phyloP scores from a whole-genome alignment of 2,329 filamentous ascomycete genomes.

The Neofusicoccum cordaticola region DNA sequence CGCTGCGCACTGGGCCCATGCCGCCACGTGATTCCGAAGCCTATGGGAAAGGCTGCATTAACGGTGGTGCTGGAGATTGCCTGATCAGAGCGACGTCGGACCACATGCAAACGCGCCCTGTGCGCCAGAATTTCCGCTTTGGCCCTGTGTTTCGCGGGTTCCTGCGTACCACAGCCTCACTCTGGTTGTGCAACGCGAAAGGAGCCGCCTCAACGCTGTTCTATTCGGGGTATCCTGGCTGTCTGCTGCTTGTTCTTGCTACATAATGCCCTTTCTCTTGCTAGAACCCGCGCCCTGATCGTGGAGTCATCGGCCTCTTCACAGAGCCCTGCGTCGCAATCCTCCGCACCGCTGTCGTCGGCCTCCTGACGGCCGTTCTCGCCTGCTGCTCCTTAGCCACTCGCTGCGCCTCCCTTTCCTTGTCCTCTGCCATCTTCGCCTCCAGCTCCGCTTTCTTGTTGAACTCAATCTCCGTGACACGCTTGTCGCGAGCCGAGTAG shows the following conservation, averaged over 20 bases:
- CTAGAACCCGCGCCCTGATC: constrained; percentile 14
- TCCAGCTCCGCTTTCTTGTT: constrained; percentile 93
- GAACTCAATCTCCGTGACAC: constrained; percentile 86
- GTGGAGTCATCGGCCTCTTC: neutral
- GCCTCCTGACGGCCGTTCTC: constrained; percentile 10
- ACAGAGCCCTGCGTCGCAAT: constrained; percentile 14
- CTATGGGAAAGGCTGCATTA: neutral
- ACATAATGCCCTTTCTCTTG: neutral
- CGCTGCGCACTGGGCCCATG: neutral
- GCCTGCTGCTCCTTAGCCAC: constrained; percentile 33
- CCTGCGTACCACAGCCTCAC: neutral
- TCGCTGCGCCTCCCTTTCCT: constrained; percentile 62
- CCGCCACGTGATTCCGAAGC: neutral
- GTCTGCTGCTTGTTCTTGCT: neutral
- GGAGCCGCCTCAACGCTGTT: neutral
- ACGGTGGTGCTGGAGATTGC: neutral
- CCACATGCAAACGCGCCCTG: neutral
- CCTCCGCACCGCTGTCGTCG: constrained; percentile 8
- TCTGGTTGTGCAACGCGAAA: neutral
- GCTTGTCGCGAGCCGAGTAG: constrained; percentile 81
- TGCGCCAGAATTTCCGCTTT: neutral
- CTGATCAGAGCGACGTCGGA: constrained; percentile 7
- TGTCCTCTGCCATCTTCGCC: constrained; percentile 84
- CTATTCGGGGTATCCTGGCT: constrained; percentile 1
- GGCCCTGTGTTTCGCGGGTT: neutral